Base-by-base conservation (phyloP, 1,139 yeast species). In the Kodamaea anthophila region DNA sequence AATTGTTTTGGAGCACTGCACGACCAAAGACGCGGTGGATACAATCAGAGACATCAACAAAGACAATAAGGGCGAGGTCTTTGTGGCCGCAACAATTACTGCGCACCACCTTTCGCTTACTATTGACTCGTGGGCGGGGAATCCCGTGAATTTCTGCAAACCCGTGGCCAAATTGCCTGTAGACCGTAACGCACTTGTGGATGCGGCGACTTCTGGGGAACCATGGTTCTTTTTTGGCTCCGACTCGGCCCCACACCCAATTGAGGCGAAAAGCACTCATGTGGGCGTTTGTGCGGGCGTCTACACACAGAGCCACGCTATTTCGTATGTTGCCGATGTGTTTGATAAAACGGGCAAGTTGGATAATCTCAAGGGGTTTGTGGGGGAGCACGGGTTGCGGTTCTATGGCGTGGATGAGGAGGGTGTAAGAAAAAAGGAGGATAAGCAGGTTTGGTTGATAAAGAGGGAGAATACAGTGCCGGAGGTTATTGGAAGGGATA, bases 241-340 rank as follows among this genome's bases (percentile, higher is more conserved):
- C 3, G 99, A 91, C 55, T 84, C 96, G 15, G 98, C 98, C 12
- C 98, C 98, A 21, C 98, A 91, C 54, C 94, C 96, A 9, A 52
- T 84, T 18, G 73, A 74, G 41, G 75, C 77, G 36, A 91, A 91
- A 57, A 69, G 85, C 24, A 79, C 73, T 39, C 88, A 78, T 43
- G 62, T 67, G 21, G 93, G 91, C 13, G 96, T 91, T 9, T 88
- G 97, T 49, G 99, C 99, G 10, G 99, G 99, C 44, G 96, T 91
- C 10, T 91, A 74, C 58, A 85, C 97, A 3, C 98, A 91, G 53
- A 74, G 87, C 14, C 76, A 75, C 46, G 95, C 83, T 3, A 60
- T 91, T 19, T 70, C 87, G 12, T 91, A 91, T 44, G 65, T 91
- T 19, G 97, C 97, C 4, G 82, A 88, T 49, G 74, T 84, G 3